Conservation (phyloP, 148 eudicot genomes). For the Cornus florida region DNA sequence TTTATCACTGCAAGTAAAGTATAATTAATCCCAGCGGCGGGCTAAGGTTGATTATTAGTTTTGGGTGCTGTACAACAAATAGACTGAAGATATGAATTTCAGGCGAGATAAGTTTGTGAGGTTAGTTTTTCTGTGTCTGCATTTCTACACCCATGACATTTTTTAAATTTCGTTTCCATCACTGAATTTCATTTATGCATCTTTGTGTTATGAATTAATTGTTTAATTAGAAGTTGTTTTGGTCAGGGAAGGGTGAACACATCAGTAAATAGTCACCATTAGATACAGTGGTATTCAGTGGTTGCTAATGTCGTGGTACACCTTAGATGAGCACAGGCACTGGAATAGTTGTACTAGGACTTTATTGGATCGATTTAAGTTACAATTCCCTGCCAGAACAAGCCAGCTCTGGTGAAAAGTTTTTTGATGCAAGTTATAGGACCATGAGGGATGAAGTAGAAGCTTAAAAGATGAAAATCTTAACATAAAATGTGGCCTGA, state of each 20-base stretch:
- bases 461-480: too few relatives aligned
- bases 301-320: too few relatives aligned
- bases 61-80: background rate
- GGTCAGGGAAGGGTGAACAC: background rate
- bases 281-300: too few relatives aligned
- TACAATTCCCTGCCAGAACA: too few relatives aligned
- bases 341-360: background rate
- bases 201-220: background rate
- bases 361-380: background rate
- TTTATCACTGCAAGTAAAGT: background rate
- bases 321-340: background rate
- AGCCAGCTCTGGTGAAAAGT: too few relatives aligned
- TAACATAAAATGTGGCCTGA: too few relatives aligned
- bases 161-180: background rate
- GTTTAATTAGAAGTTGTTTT: background rate
- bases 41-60: background rate
- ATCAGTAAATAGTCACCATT: background rate
- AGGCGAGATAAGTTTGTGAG: slow-evolving; percentile 24
- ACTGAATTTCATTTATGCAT: background rate
- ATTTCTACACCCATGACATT: background rate
- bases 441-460: too few relatives aligned
- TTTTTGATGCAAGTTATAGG: background rate
- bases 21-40: background rate
- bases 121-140: slow-evolving; percentile 14
- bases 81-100: slow-evolving; percentile 20